These are phyloP conservation scores for Candida awuae DNA, from an alignment of 805 yeast genomes.

Conservation along the genomic window DNA sequence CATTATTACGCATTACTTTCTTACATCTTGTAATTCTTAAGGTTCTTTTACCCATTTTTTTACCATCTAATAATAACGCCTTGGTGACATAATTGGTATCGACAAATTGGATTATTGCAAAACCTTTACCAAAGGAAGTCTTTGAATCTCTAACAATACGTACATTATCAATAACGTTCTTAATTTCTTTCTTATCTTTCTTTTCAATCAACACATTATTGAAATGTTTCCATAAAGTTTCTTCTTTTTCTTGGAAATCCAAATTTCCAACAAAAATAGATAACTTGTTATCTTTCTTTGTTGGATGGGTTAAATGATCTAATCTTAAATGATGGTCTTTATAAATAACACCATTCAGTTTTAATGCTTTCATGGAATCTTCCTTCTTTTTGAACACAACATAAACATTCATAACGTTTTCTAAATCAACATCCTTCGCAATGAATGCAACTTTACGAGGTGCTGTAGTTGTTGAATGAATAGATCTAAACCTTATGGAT, in stretches of 20 bases:
- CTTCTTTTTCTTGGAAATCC: conserved; percentile 90
- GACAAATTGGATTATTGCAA: conserved; percentile 88
- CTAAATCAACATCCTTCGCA: conserved; percentile 68
- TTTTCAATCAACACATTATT: conserved; percentile 30
- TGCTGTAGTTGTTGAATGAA: conserved; percentile 76
- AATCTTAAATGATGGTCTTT: conserved; percentile 74
- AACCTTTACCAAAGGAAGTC: conserved; percentile 95
- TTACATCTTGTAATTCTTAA: conserved; percentile 73
- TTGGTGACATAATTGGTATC: conserved; percentile 67
- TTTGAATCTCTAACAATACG: conserved; percentile 86
- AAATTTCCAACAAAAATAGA: conserved; percentile 89
- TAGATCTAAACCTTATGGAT: conserved; percentile 84
- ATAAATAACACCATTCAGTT: conserved; percentile 61
- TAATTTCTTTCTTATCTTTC: conserved; percentile 38
- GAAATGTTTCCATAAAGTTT: conserved; percentile 79
- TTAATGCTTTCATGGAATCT: conserved; percentile 37
- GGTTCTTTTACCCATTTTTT: conserved; percentile 50
- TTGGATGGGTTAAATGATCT: conserved; percentile 89
- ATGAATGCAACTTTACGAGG: conserved; percentile 92
- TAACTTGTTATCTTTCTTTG: conserved; percentile 73
- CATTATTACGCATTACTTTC: conserved; percentile 26
- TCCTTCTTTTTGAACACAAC: conserved; percentile 61
- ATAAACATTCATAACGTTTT: conserved; percentile 81
- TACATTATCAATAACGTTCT: conserved; percentile 61
- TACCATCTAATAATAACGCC: conserved; percentile 71